A percentile compares a stretch with the other conserved stretches of the same genome.
phyloP scores from a whole-genome alignment of 2,329 filamentous ascomycete genomes.

The Arachnopeziza araneosa region DNA sequence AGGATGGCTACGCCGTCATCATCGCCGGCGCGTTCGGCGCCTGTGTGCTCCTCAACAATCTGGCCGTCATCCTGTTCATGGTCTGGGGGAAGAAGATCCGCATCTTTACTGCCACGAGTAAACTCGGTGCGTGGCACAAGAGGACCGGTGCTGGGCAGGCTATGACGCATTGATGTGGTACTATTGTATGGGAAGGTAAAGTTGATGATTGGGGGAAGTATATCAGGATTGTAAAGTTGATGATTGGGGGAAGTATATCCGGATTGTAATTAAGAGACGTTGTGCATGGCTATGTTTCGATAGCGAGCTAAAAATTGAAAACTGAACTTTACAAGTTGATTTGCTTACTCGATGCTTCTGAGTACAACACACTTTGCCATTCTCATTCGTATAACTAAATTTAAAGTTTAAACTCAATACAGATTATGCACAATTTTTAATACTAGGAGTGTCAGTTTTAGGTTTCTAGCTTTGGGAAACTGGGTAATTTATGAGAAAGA shows the following conservation, averaged over 20 bases:
- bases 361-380: neutral
- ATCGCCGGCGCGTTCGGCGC: slow-evolving; percentile 45
- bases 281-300: neutral
- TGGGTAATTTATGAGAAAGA: no score
- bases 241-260: no score
- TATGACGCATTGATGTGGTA: slow-evolving; percentile 25
- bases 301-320: neutral
- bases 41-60: slow-evolving; percentile 44
- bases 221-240: no score
- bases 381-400: neutral
- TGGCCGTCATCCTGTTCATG: slow-evolving; percentile 44
- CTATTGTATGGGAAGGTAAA: no score
- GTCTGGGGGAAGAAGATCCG: slow-evolving; percentile 45
- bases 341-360: neutral
- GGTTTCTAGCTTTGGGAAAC: no score
- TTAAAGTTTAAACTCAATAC: slow-evolving; percentile 5
- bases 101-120: slow-evolving; percentile 39
- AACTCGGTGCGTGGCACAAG: slow-evolving; percentile 42
- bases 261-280: no score
- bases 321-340: neutral
- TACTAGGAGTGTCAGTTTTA: slow-evolving; percentile 10
- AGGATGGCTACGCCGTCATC: slow-evolving; percentile 45
- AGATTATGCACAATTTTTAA: slow-evolving; percentile 15
- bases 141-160: slow-evolving; percentile 29
- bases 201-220: no score